phyloP scores from a whole-genome alignment of 148 eudicot genomes.

The Camellia granthamiana region DNA sequence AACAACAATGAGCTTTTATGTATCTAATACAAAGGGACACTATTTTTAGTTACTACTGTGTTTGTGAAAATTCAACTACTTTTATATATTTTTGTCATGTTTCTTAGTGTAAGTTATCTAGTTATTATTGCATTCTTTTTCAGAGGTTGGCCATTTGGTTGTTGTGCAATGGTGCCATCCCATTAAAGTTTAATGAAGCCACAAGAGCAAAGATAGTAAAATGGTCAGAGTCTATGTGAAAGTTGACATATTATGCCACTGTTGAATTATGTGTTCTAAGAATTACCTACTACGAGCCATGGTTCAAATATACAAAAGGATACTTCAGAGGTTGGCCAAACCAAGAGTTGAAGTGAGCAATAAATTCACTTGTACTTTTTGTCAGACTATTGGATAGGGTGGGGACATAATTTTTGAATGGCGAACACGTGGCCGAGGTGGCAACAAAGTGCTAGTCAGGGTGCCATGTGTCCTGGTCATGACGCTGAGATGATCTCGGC shows the following conservation, averaged over 20 bases:
- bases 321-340: constrained; percentile 83
- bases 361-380: too few relatives aligned
- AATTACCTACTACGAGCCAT: constrained; percentile 54
- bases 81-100: neutral
- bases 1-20: neutral
- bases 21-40: neutral
- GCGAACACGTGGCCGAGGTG: too few relatives aligned
- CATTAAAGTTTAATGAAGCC: constrained; percentile 43
- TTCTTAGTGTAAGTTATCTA: neutral
- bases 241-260: constrained; percentile 75
- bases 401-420: rapidly evolving
- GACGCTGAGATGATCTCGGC: too few relatives aligned
- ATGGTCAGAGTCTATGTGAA: constrained; percentile 94
- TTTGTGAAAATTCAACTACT: neutral
- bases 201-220: constrained; percentile 58
- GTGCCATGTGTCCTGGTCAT: too few relatives aligned
- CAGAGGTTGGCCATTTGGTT: constrained; percentile 77
- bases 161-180: constrained; percentile 40
- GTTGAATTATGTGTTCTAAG: constrained; percentile 54
- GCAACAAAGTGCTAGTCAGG: too few relatives aligned
- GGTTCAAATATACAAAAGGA: constrained; percentile 63
- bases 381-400: too few relatives aligned
- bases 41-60: neutral
- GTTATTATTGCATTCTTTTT: constrained; percentile 11
- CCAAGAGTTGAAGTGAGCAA: constrained; percentile 29